Evolutionary conservation across 257 asterid genomes (phyloP).

Genomic region (Linaria vulgaris): DNA sequence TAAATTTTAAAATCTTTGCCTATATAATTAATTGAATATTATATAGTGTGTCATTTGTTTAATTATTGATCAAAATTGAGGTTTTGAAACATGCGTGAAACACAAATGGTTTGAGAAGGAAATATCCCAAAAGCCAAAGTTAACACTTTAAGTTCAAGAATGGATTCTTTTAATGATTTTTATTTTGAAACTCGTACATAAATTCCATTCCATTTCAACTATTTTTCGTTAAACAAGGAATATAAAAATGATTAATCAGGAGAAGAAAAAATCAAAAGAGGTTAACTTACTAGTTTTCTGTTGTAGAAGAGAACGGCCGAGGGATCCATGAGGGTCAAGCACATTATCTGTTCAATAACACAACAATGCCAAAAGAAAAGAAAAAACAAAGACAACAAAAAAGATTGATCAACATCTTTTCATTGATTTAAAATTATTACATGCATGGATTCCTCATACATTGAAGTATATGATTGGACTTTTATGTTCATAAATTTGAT

Average conservation of each 20-base stretch:
- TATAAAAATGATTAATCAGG: not conserved
- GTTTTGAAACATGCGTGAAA: not conserved
- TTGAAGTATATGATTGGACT: no score
- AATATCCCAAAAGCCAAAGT: not conserved
- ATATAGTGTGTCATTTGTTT: no score
- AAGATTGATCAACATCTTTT: not conserved
- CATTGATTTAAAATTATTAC: not conserved
- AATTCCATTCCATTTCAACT: not conserved
- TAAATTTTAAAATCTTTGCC: no score
- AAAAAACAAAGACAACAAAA: not conserved
- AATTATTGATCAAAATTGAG: no score
- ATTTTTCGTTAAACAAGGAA: not conserved
- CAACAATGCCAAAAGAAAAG: not conserved
- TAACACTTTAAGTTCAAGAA: no score
- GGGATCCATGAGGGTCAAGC: slow-evolving; percentile 37
- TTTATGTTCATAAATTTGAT: not conserved
- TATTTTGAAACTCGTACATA: not conserved
- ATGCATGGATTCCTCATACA: not conserved
- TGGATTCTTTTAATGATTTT: no score
- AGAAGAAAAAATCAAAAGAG: not conserved
- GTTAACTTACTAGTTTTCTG: slow-evolving; percentile 57
- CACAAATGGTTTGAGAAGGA: not conserved
- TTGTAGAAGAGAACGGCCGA: slow-evolving; percentile 78
- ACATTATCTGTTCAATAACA: slow-evolving; percentile 43
- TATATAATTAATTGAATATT: no score